Evolutionary conservation across 805 yeast species (phyloP), one percentile per base, ranked within the genome.

Genomic region (Ogataea glucozyma): DNA sequence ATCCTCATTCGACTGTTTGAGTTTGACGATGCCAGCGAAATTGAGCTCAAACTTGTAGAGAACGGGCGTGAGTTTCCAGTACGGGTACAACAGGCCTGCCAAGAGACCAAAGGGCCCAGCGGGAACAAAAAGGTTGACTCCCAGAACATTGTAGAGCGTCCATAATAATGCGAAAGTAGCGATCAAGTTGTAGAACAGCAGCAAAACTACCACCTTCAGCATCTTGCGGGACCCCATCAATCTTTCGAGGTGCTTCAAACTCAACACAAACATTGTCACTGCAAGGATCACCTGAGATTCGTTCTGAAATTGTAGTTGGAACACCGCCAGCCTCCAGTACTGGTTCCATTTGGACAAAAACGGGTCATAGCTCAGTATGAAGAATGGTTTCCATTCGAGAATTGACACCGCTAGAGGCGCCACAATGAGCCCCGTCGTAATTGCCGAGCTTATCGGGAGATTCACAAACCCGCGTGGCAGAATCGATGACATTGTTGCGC

Each of bases 201-300:
- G 62, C 30, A 79, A 51, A 1, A 69, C 41, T 2, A 81, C 55
- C 12, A 76, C 53, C 26, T 79, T 71, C 9, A 76, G 50, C 50
- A 78, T 78, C 51, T 76, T 78, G 35, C 72, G 60, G 10, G 81
- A 71, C 1, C 87, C 87, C 54, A 72, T 72, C 37, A 76, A 60
- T 38, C 87, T 58, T 60, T 82, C 88, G 39, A 82, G 48, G 30
- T 70, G 72, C 56, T 81, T 78, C 52, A 73, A 72, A 38, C 75
- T 74, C 44, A 77, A 69, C 70, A 71, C 66, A 8, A 78, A 57
- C 29, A 81, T 53, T 11, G 76, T 58, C 9, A 72, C 55, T 2
- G 71, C 55, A 3, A 79, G 49, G 16, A 76, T 43, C 44, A 72
- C 77, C 58, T 82, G 85, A 4, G 83, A 72, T 56, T 80, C 85